Conservation (phyloP, 306 rosid species). For the Gleditsia sinensis region DNA sequence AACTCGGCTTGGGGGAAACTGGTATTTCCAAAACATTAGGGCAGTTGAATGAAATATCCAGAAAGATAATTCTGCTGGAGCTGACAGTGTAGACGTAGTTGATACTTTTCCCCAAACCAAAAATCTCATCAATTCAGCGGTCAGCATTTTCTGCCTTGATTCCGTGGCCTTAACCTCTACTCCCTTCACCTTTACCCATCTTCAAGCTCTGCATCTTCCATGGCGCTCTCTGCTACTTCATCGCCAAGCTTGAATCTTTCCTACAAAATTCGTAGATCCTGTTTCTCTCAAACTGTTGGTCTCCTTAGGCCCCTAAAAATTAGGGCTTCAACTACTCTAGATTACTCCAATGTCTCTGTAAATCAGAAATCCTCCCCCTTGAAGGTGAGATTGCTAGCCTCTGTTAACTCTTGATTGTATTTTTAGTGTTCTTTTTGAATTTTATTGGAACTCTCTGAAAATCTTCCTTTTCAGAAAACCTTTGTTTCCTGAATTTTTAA, state of each 20-base stretch:
- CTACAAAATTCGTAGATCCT: conserved; percentile 48
- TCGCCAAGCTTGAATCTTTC: conserved; percentile 43
- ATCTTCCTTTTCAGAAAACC: background rate
- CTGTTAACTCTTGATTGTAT: background rate
- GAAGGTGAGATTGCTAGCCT: conserved; percentile 50
- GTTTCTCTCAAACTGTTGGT: conserved; percentile 33
- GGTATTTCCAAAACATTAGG: too few relatives aligned
- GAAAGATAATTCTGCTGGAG: too few relatives aligned
- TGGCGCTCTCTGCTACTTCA: conserved; percentile 76
- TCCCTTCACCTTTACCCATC: background rate
- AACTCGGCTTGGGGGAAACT: too few relatives aligned
- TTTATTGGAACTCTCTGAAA: background rate
- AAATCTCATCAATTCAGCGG: conserved; percentile 38
- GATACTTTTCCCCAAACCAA: background rate
- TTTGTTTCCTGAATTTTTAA: background rate
- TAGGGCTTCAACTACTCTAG: conserved; percentile 77
- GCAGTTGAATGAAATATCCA: too few relatives aligned
- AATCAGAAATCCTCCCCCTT: conserved; percentile 56
- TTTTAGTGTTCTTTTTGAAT: background rate
- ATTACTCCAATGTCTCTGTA: conserved; percentile 64
- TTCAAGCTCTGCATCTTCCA: conserved; percentile 35
- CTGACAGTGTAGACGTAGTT: too few relatives aligned
- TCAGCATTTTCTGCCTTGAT: conserved; percentile 31
- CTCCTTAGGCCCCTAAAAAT: conserved; percentile 48
- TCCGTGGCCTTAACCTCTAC: background rate